Evolutionary conservation across 768 basidiomycete species (phyloP), one percentile per base, ranked within the genome.

Genomic region (Mycena venus): DNA sequence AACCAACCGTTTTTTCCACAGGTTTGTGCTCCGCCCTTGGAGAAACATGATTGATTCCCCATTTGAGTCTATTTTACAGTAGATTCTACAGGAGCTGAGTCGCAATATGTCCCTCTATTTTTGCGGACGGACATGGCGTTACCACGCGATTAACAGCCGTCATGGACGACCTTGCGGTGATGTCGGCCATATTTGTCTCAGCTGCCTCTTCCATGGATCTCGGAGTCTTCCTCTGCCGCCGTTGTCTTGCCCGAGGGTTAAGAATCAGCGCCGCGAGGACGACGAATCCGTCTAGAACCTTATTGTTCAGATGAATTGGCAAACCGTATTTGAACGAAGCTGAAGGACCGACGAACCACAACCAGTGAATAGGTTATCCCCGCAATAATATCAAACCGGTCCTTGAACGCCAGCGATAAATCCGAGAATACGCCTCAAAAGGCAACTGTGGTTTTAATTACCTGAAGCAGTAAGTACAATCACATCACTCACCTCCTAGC

Each of bases 161-260:
- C 59, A 10, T 40, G 19, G 96, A 96, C 80, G 92, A 92, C 5
- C 89, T 90, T 12, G 96, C 96, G 2, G 90, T 90, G 0, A 83
- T 89, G 8, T 68, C 82, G 8, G 21, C 83, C 68, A 70, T 82
- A 53, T 78, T 77, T 3, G 80, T 83, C 53, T 80, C 36, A 36
- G 36, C 36, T 36, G 36, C 83, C 75, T 84, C 87, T 12, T 87
- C 87, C 38, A 36, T 36, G 36, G 79, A 83, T 49, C 19, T 29
- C 83, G 83, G n/a, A 81, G 78, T 72, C 64, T 80, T 78, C 62
- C 73, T 38, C 60, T 77, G 44, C 31, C 86, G 84, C 55, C 87
- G 84, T 42, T 82, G 82, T 31, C 79, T 80, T 2, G 90, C 89
- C 2, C 86, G 80, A 2, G 93, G 93, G 79, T 95, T 95, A 40